These are phyloP conservation scores for Podospora bellae-mahoneyi DNA, from an alignment of 495 filamentous ascomycete genomes.

Conservation along the genomic window DNA sequence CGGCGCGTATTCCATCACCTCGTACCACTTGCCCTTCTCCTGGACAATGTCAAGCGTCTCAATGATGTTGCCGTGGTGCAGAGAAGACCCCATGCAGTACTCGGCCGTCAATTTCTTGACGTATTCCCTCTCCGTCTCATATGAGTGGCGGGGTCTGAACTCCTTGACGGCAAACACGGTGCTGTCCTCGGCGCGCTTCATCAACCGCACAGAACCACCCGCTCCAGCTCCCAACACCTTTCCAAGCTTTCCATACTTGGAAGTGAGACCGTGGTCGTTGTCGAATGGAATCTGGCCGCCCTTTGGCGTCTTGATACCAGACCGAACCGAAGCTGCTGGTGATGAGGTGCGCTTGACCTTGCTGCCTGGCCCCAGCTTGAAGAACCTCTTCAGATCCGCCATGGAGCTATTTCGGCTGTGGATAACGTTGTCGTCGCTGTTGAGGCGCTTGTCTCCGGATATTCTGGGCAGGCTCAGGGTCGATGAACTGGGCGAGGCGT, in stretches of 20 bases:
- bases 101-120: constrained; percentile 99
- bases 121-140: constrained; percentile 92
- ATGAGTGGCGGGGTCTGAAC: constrained; percentile 87
- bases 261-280: constrained; percentile 85
- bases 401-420: constrained; percentile 76
- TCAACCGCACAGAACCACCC: constrained; percentile 88
- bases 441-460: constrained; percentile 34
- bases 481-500: constrained; percentile 43
- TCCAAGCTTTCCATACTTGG: constrained; percentile 93
- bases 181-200: constrained; percentile 87
- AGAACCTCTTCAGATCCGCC: constrained; percentile 91
- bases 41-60: constrained; percentile 96
- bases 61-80: constrained; percentile 98
- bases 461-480: constrained; percentile 40
- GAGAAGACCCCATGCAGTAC: constrained; percentile 94
- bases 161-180: constrained; percentile 97
- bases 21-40: constrained; percentile 94
- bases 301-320: constrained; percentile 57
- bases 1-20: constrained; percentile 99
- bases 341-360: constrained; percentile 66
- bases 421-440: constrained; percentile 28
- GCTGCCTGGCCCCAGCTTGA: constrained; percentile 62
- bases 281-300: constrained; percentile 80
- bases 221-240: constrained; percentile 91
- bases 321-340: constrained; percentile 49